These are phyloP conservation scores for Lactifluus subvellereus DNA, from an alignment of 768 basidiomycete genomes.

Conservation along the genomic window DNA sequence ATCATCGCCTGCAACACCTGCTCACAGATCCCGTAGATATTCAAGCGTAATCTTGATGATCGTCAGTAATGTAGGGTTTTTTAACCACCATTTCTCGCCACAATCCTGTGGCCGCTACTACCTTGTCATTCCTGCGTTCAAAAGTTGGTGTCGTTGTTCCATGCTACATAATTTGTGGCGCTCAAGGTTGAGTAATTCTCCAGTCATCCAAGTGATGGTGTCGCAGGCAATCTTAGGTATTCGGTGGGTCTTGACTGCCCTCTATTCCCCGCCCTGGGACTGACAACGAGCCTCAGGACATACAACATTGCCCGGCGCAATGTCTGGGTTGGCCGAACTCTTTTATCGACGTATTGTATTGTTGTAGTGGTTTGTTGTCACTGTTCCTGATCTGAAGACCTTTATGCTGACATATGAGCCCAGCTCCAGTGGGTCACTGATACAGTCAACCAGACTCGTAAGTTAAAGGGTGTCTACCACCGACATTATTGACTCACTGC, in stretches of 20 bases:
- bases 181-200: background rate
- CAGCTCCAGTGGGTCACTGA: constrained; percentile 55
- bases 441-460: constrained; percentile 45
- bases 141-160: constrained; percentile 39
- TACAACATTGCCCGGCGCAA: constrained; percentile 52
- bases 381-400: constrained; percentile 23
- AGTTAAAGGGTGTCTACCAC: constrained; percentile 25
- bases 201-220: constrained; percentile 57
- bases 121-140: constrained; percentile 51
- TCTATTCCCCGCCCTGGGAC: background rate
- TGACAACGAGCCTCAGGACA: constrained; percentile 35
- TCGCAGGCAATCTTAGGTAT: constrained; percentile 61
- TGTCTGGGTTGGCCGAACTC: constrained; percentile 35
- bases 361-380: constrained; percentile 38
- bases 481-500: constrained; percentile 3
- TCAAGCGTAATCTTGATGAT: constrained; percentile 43
- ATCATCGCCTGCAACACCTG: background rate
- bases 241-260: constrained; percentile 35
- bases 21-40: constrained; percentile 29
- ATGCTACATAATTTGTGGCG: background rate
- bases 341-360: constrained; percentile 37
- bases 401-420: background rate
- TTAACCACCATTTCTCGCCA: constrained; percentile 43
- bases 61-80: constrained; percentile 57
- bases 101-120: constrained; percentile 44